These are phyloP conservation scores for Plasmopara viticola DNA, from an alignment of 352 stramenopile genomes.

Conservation along the genomic window DNA sequence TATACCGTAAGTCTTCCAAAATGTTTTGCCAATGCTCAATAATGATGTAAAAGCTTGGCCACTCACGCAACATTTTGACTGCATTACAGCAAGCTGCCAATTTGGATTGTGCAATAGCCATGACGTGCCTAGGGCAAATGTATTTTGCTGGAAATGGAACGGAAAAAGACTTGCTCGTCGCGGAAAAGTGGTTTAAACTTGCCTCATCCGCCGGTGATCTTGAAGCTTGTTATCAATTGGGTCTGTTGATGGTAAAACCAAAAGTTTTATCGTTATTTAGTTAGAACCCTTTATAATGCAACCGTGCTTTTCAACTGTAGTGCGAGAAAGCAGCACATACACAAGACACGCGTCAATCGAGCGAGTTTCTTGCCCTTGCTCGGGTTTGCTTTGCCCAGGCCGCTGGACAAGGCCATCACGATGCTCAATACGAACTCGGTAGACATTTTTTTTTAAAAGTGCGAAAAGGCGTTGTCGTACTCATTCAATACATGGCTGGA, in stretches of 20 bases:
- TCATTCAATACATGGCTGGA: neutral
- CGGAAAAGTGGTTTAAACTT: conserved; percentile 45
- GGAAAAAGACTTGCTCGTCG: conserved; percentile 48
- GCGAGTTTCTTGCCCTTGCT: conserved; percentile 36
- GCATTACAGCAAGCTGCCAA: conserved; percentile 41
- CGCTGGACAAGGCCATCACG: conserved; percentile 41
- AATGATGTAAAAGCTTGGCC: neutral
- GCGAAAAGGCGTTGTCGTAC: neutral
- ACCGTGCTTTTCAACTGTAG: conserved; percentile 11
- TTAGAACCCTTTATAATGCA: neutral
- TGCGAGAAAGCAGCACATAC: conserved; percentile 40
- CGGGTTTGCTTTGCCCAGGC: conserved; percentile 41
- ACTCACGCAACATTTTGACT: neutral
- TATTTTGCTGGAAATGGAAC: conserved; percentile 35
- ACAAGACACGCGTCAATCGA: conserved; percentile 24
- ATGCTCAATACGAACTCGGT: conserved; percentile 55
- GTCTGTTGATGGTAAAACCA: conserved; percentile 40
- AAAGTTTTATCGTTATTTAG: neutral
- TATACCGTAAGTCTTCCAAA: conserved; percentile 38
- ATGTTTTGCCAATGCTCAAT: neutral
- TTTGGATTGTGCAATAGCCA: conserved; percentile 34
- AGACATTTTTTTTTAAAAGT: neutral
- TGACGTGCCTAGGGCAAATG: conserved; percentile 64
- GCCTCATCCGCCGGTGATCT: conserved; percentile 31
- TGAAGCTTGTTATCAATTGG: conserved; percentile 45